These are phyloP conservation scores for Hirschfeldia incana DNA, from an alignment of 345 rosid species.

Conservation along the genomic window DNA sequence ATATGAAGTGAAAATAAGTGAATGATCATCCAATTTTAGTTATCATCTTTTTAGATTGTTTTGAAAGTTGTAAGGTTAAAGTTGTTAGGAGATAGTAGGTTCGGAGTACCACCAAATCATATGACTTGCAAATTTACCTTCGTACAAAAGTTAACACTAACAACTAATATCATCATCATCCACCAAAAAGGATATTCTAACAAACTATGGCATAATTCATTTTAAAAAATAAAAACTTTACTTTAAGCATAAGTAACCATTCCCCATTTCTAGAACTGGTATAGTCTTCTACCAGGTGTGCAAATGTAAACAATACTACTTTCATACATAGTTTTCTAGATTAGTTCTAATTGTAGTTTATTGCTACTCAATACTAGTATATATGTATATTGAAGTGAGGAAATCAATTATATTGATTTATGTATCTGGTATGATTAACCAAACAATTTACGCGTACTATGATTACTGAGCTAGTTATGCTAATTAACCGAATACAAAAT, in stretches of 20 bases:
- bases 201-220: neutral
- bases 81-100: neutral
- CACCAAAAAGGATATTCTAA: neutral
- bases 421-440: neutral
- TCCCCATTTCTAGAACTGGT: neutral
- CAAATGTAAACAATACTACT: neutral
- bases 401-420: neutral
- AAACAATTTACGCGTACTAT: neutral
- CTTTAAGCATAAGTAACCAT: slow-evolving; percentile 15
- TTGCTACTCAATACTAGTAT: neutral
- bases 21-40: neutral
- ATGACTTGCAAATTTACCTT: neutral
- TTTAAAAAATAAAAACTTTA: neutral
- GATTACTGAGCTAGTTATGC: neutral
- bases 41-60: neutral
- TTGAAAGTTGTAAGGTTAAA: neutral
- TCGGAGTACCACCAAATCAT: neutral
- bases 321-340: neutral
- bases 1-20: neutral
- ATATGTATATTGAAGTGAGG: neutral
- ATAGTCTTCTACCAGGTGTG: neutral
- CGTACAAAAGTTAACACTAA: neutral
- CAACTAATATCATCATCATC: neutral
- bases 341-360: neutral
- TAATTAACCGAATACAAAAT: neutral